Base-by-base conservation (phyloP, 768 basidiomycete species). In the Tephrocybe sp. region DNA sequence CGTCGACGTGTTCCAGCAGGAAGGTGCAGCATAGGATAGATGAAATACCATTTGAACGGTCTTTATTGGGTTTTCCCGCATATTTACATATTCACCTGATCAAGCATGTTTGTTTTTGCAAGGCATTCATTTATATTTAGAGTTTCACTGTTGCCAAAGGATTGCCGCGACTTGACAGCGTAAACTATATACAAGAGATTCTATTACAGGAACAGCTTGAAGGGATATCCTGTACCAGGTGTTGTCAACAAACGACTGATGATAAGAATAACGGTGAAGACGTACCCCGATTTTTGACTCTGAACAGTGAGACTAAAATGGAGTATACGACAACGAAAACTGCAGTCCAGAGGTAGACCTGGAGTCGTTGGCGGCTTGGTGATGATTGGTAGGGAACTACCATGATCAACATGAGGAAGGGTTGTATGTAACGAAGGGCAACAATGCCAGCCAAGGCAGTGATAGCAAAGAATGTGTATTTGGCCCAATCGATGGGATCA, bases 261-360 rank as follows among this genome's bases (percentile, higher is more conserved):
- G 24, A 41, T 33, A 8, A 7, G 19, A 13, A 4, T 24, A 41
- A 45, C n/a, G n/a, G n/a, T 46, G 23, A 58, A 41, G 11, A 64
- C 77, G 43, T 51, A 90, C 92, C 88, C 70, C 83, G 77, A 66
- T 97, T 95, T 74, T 98, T 98, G 53, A 94, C 71, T 60, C 82
- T 81, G 77, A 98, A 98, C 38, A 97, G 61, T 23, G 88, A 88
- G 29, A 97, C 68, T 31, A 98, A 74, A 53, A 94, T 75, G 30
- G 91, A 92, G 69, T 94, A 97, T 42, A 95, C 73, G 59, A 95
- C 71, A 65, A 94, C 73, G 49, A 89, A 77, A 41, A 95, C 83
- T 0, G 71, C 78, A 2, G 86, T 80, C 93, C 94, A 98, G 31
- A 97, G 74, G 64, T 94, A 97, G 24, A 97, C 75, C 59, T 93